Conservation (phyloP, 352 stramenopile species). For the Phytophthora ramorum region DNA sequence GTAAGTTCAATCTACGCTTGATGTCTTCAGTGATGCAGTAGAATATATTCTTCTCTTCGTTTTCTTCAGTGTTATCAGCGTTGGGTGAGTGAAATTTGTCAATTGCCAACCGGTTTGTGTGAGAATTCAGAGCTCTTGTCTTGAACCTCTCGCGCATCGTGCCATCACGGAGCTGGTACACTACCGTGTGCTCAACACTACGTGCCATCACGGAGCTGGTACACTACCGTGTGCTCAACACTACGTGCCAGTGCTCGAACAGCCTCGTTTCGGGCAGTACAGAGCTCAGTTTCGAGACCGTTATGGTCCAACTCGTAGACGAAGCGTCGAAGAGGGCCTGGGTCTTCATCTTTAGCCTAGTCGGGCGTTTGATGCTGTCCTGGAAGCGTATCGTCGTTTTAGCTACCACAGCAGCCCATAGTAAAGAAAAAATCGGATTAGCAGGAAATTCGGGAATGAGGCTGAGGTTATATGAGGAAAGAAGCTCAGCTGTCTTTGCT, state of each 20-base stretch:
- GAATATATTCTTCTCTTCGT: slow-evolving; percentile 27
- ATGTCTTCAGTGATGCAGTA: slow-evolving; percentile 73
- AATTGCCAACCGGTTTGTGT: slow-evolving; percentile 15
- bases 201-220: slow-evolving; percentile 68
- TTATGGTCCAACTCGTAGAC: slow-evolving; percentile 85
- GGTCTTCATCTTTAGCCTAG: slow-evolving; percentile 73
- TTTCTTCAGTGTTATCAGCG: slow-evolving; percentile 5
- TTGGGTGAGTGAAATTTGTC: slow-evolving; percentile 28
- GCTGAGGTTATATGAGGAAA: too few relatives aligned
- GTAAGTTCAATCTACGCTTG: slow-evolving; percentile 64
- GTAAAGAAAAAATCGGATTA: neutral
- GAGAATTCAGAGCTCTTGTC: slow-evolving; percentile 40
- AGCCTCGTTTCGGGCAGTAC: slow-evolving; percentile 77
- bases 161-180: slow-evolving; percentile 76
- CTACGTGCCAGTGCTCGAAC: slow-evolving; percentile 80
- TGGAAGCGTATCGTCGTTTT: slow-evolving; percentile 1
- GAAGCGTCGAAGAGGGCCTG: slow-evolving; percentile 78
- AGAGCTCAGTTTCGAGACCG: slow-evolving; percentile 82
- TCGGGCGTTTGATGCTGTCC: slow-evolving; percentile 52
- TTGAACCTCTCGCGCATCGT: slow-evolving; percentile 64
- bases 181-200: slow-evolving; percentile 85
- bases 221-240: slow-evolving; percentile 87
- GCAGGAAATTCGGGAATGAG: neutral
- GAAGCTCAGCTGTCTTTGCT: too few relatives aligned
- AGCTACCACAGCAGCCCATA: slow-evolving; percentile 12